Conservation (phyloP, 148 eudicot species). For the Nyssa sinensis region DNA sequence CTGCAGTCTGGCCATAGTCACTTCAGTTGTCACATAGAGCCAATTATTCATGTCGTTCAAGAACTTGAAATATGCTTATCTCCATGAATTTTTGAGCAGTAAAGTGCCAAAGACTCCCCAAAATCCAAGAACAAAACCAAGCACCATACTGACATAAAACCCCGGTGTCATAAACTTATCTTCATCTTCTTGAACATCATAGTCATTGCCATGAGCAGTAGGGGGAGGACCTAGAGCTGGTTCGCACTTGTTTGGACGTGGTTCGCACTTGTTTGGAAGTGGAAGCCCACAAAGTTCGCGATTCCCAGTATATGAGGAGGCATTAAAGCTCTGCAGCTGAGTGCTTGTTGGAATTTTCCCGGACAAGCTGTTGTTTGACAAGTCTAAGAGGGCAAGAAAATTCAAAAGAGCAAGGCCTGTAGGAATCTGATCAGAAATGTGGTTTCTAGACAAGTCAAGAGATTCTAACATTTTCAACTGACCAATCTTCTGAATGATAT, state of each 20-base stretch:
- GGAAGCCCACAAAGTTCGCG: slow-evolving; percentile 20
- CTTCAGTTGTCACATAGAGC: neutral
- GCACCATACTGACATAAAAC: neutral
- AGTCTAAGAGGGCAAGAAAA: slow-evolving; percentile 26
- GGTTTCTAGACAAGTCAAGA: slow-evolving; percentile 35
- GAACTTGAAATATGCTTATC: neutral
- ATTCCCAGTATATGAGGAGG: slow-evolving; percentile 30
- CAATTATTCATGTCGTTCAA: neutral
- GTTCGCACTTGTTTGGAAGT: slow-evolving; percentile 2
- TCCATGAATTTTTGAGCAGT: neutral
- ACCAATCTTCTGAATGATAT: slow-evolving; percentile 29
- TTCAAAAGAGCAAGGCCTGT: slow-evolving; percentile 22
- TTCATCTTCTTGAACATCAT: neutral
- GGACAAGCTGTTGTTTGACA: slow-evolving; percentile 34
- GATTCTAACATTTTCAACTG: slow-evolving; percentile 17
- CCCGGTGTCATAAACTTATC: neutral
- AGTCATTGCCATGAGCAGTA: neutral
- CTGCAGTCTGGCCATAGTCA: neutral
- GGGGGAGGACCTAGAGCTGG: neutral
- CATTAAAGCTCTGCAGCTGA: slow-evolving; percentile 32
- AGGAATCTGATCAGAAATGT: slow-evolving; percentile 34
- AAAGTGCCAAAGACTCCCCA: slow-evolving; percentile 1
- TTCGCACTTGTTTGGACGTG: neutral
- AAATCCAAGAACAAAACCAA: neutral
- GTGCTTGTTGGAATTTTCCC: slow-evolving; percentile 41